Base-by-base conservation (phyloP, 768 basidiomycete species). In the Cantharellus anzutake region DNA sequence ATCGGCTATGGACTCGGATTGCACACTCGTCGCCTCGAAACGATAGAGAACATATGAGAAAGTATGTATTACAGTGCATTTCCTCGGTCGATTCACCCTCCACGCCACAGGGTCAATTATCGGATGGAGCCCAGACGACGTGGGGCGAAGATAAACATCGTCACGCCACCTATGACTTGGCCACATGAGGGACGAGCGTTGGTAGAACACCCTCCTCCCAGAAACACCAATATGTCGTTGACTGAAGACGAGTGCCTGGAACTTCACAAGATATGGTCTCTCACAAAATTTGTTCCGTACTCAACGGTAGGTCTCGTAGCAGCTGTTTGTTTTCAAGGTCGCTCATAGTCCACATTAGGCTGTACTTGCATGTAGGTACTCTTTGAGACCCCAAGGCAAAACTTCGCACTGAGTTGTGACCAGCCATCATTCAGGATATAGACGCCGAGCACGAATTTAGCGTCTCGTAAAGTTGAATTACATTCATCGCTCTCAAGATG, bases 21-120 rank as follows among this genome's bases (percentile, higher is more conserved):
- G 72, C 74, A 1, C 65, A 66, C 3, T 75, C 77, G 55, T 68
- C 78, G 3, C 65, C 64, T 3, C 67, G 71, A 2, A 75, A 71
- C 51, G 77, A 79, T 29, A 73, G 71, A 59, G 78, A 79, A 61
- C 85, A 86, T 60, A 70, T 70, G 38, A 68, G 69, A 29, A 73
- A 81, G 81, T 79, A 35, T 2, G 60, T 16, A 16, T 39, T 39
- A 5, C 38, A 20, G 42, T 50, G 16, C 42, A 35, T n/a, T 34
- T 11, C 35, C 56, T 57, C 29, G 5, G 5, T 44, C 3, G 16
- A 39, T 42, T 57, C 1, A 57, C 14, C 14, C 41, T 57, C 37
- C 42, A 14, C 38, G 39, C 42, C 14, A 40, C 38, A 57, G 56
- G 5, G 39, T 5, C 42, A 42, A 40, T 35, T 57, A 55, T 37